Percentiles rank a stretch among this genome's conserved stretches.
phyloP scores from a whole-genome alignment of 352 stramenopile genomes.

The Phytophthora ohioensis region DNA sequence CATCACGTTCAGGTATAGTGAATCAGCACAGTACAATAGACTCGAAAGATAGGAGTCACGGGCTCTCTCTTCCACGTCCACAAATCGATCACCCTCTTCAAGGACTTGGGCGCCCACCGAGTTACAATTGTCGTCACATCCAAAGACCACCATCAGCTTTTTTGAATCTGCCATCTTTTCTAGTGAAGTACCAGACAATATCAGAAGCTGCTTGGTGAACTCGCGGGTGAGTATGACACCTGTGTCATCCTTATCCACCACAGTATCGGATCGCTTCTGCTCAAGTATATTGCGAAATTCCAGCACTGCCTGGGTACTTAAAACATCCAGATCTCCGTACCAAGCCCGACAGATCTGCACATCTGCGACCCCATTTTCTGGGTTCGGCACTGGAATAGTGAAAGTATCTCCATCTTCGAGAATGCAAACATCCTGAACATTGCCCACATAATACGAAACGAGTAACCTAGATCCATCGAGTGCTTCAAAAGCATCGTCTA shows the following conservation, averaged over 20 bases:
- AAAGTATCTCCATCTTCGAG: slow-evolving; percentile 46
- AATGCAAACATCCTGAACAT: slow-evolving; percentile 28
- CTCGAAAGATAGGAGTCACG: slow-evolving; percentile 55
- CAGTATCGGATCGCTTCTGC: slow-evolving; percentile 9
- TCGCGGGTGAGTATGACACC: slow-evolving; percentile 30
- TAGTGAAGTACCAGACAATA: slow-evolving; percentile 22
- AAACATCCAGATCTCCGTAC: slow-evolving; percentile 62
- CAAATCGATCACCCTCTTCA: slow-evolving; percentile 42
- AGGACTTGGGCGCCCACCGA: slow-evolving; percentile 34
- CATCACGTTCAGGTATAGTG: slow-evolving; percentile 58
- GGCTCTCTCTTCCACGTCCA: slow-evolving; percentile 38
- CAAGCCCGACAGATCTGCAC: slow-evolving; percentile 46
- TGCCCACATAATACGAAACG: slow-evolving; percentile 32
- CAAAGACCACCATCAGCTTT: slow-evolving; percentile 43
- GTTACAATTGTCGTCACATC: slow-evolving; percentile 15
- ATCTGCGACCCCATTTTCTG: background rate
- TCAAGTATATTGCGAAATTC: slow-evolving; percentile 32
- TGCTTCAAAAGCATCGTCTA: background rate
- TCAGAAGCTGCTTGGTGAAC: slow-evolving; percentile 40
- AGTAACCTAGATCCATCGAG: slow-evolving; percentile 30
- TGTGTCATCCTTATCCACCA: slow-evolving; percentile 14
- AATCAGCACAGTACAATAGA: slow-evolving; percentile 51
- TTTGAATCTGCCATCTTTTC: slow-evolving; percentile 34
- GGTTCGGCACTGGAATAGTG: slow-evolving; percentile 10
- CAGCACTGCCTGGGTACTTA: slow-evolving; percentile 39